phyloP scores from a whole-genome alignment of 2,329 filamentous ascomycete species.

The Nothophoma quercina region DNA sequence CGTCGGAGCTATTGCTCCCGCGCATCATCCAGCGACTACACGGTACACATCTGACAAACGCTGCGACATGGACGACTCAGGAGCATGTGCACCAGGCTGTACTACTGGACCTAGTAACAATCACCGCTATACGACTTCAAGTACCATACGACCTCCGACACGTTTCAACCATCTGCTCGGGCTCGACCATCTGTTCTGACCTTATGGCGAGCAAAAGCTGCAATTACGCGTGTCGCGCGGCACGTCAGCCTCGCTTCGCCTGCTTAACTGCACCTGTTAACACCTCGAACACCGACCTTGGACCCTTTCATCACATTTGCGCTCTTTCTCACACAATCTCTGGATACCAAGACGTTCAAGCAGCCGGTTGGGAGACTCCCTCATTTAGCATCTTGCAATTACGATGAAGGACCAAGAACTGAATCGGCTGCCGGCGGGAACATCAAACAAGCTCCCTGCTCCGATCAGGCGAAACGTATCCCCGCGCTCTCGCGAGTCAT shows the following conservation, averaged over 20 bases:
- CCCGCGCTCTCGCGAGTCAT: constrained; percentile 17
- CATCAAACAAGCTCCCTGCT: constrained; percentile 23
- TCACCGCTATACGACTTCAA: neutral
- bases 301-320: no score
- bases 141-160: neutral
- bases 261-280: neutral
- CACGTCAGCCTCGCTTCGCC: neutral
- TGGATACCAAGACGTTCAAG: no score
- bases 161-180: neutral
- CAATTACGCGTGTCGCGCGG: constrained; percentile 1
- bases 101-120: neutral
- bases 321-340: no score
- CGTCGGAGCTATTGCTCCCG: neutral
- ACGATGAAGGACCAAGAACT: neutral
- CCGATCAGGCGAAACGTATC: constrained; percentile 18
- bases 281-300: neutral
- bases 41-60: neutral
- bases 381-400: neutral
- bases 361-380: no score
- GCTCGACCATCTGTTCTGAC: neutral
- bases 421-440: constrained; percentile 12
- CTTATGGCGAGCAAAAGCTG: constrained; percentile 2
- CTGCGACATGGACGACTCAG: neutral
- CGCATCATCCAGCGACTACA: neutral
- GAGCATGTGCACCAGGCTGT: neutral